These are phyloP conservation scores for Sequoia sempervirens DNA, from an alignment of 75 land plant genomes.

Conservation along the genomic window DNA sequence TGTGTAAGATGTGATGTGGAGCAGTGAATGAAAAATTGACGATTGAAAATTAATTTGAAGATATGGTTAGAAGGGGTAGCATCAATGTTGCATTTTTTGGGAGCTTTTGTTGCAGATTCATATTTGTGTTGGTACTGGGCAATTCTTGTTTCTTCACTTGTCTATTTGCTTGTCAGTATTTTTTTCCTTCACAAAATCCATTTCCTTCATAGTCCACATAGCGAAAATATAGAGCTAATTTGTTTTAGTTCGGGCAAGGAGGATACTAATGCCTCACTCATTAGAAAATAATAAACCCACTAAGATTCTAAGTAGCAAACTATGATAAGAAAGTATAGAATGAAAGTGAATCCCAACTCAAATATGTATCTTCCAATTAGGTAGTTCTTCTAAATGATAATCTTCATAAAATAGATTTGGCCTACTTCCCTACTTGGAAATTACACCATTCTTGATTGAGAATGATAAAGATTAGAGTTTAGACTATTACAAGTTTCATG, in stretches of 20 bases:
- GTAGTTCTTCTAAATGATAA: not conserved
- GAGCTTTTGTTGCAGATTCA: constrained; percentile 52
- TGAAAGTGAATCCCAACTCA: not conserved
- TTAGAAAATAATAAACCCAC: not conserved
- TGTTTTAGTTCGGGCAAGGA: no score
- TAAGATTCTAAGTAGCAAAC: not conserved
- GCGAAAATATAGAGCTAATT: no score
- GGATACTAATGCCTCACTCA: not conserved
- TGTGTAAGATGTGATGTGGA: no score
- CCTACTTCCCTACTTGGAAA: not conserved
- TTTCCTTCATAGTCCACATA: not conserved
- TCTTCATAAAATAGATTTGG: not conserved
- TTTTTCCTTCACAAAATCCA: not conserved
- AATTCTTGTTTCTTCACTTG: constrained; percentile 25
- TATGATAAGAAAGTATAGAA: no score
- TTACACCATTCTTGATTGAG: not conserved
- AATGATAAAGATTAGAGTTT: not conserved
- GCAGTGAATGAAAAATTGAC: no score
- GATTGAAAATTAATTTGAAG: constrained; percentile 25
- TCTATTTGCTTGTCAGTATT: constrained; percentile 27
- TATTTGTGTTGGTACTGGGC: constrained; percentile 50
- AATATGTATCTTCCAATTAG: not conserved
- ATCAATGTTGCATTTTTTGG: constrained; percentile 31
- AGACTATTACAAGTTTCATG: not conserved
- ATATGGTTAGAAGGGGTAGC: constrained; percentile 44